Conservation (phyloP, 2,329 filamentous ascomycete species). For the Didymella arachidicola region DNA sequence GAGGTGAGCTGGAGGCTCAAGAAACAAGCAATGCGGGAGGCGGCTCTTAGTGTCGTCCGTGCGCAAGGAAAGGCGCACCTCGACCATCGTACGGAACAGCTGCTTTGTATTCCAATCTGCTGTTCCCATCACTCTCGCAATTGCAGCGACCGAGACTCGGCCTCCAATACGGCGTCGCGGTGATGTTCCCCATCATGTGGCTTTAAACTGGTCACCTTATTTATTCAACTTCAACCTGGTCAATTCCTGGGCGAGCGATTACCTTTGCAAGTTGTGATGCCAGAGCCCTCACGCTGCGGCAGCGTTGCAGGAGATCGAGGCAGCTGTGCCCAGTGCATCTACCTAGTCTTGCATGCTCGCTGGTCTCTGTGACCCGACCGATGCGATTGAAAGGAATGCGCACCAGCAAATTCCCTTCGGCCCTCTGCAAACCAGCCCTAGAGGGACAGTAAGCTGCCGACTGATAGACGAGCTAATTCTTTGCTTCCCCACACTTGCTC, state of each 20-base stretch:
- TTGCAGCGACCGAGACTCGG: neutral
- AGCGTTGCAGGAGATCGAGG: neutral
- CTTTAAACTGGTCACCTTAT: neutral
- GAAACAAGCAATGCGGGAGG: slow-evolving; percentile 9
- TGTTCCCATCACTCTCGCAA: neutral
- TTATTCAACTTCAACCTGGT: neutral
- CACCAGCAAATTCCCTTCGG: neutral
- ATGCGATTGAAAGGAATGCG: neutral
- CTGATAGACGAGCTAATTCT: no score
- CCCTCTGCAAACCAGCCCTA: neutral
- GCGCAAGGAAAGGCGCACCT: neutral
- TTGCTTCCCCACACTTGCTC: no score
- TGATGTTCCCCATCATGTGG: neutral
- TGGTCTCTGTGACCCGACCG: neutral
- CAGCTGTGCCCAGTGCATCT: neutral
- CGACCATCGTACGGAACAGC: neutral
- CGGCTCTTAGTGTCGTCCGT: slow-evolving; percentile 2
- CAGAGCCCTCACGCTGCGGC: neutral
- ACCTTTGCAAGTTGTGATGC: neutral
- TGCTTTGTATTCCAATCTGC: neutral
- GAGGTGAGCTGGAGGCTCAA: neutral
- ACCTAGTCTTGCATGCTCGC: neutral
- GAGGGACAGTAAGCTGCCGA: neutral
- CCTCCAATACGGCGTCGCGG: neutral
- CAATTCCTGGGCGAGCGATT: neutral